Percentiles rank a stretch among this genome's conserved stretches.
phyloP scores from a whole-genome alignment of 768 basidiomycete genomes.

The Gymnopilus junonius region DNA sequence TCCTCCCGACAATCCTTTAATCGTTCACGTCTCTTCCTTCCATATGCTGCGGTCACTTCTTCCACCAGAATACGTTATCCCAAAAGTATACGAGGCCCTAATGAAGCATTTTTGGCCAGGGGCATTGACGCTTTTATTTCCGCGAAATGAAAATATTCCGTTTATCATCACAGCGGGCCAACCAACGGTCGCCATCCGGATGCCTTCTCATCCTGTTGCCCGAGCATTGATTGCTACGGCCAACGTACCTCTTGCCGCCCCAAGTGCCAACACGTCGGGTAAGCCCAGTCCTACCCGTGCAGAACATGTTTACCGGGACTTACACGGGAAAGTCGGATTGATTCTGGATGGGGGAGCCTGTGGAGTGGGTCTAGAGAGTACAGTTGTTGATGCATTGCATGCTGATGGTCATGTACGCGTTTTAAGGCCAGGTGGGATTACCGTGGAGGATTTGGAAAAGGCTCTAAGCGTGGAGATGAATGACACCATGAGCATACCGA shows the following conservation, averaged over 20 bases:
- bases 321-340: constrained; percentile 71
- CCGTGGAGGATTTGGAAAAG: constrained; percentile 82
- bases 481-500: constrained; percentile 41
- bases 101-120: constrained; percentile 96
- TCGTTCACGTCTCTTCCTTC: constrained; percentile 91
- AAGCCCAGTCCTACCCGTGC: constrained; percentile 93
- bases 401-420: constrained; percentile 78
- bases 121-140: constrained; percentile 90
- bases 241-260: constrained; percentile 85
- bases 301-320: constrained; percentile 81
- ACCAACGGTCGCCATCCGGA: constrained; percentile 84
- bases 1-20: constrained; percentile 95
- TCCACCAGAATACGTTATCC: constrained; percentile 63
- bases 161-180: constrained; percentile 80
- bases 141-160: constrained; percentile 68
- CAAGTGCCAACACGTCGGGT: constrained; percentile 93
- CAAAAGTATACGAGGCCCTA: constrained; percentile 69
- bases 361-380: constrained; percentile 91
- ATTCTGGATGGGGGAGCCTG: constrained; percentile 95
- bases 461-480: constrained; percentile 50
- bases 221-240: constrained; percentile 82
- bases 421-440: constrained; percentile 90
- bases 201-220: constrained; percentile 94
- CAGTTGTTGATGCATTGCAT: constrained; percentile 88
- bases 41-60: constrained; percentile 81